These are phyloP conservation scores for Syncephalastrum monosporum DNA, from an alignment of 371 early-diverging fungal genomes.

Conservation along the genomic window DNA sequence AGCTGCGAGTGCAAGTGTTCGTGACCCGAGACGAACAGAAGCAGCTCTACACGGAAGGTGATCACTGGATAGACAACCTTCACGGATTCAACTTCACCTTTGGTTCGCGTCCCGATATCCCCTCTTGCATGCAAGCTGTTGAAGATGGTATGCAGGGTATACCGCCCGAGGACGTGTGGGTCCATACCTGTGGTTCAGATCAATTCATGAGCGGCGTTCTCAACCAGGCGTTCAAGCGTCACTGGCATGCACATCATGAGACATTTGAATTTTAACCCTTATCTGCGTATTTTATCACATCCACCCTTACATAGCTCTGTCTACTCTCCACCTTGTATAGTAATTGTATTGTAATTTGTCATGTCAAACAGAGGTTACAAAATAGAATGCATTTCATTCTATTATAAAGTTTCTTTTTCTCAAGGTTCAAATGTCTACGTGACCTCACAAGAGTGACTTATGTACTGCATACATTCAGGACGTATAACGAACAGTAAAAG, in stretches of 20 bases:
- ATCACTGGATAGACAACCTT: conserved; percentile 10
- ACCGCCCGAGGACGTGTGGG: conserved; percentile 19
- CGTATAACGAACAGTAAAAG: too few species aligned
- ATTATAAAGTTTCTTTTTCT: too few species aligned
- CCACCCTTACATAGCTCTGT: too few species aligned
- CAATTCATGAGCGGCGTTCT: conserved; percentile 29
- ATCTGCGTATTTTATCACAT: too few species aligned
- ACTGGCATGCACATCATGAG: conserved; percentile 35
- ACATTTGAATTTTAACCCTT: conserved; percentile 35
- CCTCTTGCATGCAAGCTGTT: conserved; percentile 19
- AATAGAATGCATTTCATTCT: too few species aligned
- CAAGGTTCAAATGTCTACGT: too few species aligned
- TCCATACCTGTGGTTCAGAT: conserved; percentile 34
- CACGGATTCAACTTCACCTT: conserved; percentile 8
- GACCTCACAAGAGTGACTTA: too few species aligned
- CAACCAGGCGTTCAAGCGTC: conserved; percentile 23
- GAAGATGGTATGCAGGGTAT: conserved; percentile 8
- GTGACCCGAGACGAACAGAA: conserved; percentile 2
- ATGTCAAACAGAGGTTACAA: too few species aligned
- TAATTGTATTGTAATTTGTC: too few species aligned
- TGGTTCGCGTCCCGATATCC: conserved; percentile 25
- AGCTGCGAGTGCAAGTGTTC: too few species aligned
- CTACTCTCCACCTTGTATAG: too few species aligned
- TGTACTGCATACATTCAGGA: too few species aligned
- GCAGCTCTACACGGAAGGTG: not conserved